Conservation (phyloP, 805 yeast genomes). For the Metschnikowia colocasiae region DNA sequence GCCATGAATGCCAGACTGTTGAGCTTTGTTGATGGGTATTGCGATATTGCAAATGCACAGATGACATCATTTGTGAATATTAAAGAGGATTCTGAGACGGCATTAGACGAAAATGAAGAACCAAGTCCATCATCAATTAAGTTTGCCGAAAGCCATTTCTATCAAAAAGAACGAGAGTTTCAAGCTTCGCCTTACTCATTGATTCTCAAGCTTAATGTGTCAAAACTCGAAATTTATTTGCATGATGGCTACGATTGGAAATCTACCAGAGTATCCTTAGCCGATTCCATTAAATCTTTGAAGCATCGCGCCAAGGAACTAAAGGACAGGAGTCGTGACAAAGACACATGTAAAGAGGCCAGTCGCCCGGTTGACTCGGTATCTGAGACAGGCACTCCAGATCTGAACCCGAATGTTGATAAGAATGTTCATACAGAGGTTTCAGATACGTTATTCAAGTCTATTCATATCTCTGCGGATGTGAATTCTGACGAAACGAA, state of each 20-base stretch:
- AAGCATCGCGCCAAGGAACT: constrained; percentile 43
- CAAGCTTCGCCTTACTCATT: constrained; percentile 5
- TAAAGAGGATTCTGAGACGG: not conserved
- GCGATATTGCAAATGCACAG: not conserved
- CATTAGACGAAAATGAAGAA: not conserved
- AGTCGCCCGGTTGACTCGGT: not conserved
- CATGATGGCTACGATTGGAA: constrained; percentile 95
- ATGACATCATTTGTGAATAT: not conserved
- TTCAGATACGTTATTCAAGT: constrained; percentile 69
- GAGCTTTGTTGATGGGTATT: constrained; percentile 1
- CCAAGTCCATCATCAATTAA: not conserved
- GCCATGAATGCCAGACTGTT: not conserved
- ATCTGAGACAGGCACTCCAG: not conserved
- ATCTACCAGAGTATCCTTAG: constrained; percentile 64
- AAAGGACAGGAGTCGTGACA: constrained; percentile 10
- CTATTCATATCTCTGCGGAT: constrained; percentile 68
- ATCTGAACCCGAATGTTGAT: not conserved
- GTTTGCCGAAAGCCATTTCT: constrained; percentile 3
- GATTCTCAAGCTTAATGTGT: constrained; percentile 30
- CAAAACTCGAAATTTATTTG: constrained; percentile 45
- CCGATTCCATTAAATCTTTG: constrained; percentile 61
- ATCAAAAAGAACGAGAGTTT: not conserved
- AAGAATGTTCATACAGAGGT: not conserved
- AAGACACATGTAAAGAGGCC: constrained; percentile 8
- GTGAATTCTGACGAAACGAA: constrained; percentile 42